These are phyloP conservation scores for Xylariaceae sp. DNA, from an alignment of 2,329 filamentous ascomycete species.

Conservation along the genomic window DNA sequence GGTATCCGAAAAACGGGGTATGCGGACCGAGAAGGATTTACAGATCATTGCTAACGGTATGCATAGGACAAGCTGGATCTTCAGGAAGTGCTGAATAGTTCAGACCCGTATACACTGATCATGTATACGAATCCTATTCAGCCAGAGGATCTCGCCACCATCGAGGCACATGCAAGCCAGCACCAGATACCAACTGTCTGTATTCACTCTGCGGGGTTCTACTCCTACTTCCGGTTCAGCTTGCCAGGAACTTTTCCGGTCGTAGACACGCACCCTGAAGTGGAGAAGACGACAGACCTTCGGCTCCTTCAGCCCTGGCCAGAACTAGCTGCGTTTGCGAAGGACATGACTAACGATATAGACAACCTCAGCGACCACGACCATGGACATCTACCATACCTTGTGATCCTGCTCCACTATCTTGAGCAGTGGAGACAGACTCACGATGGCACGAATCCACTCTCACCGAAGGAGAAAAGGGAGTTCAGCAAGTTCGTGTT, in stretches of 20 bases:
- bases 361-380: slow-evolving; percentile 68
- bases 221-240: slow-evolving; percentile 77
- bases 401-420: slow-evolving; percentile 76
- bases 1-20: slow-evolving; percentile 49
- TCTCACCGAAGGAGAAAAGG: slow-evolving; percentile 77
- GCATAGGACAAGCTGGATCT: slow-evolving; percentile 35
- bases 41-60: slow-evolving; percentile 11
- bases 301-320: slow-evolving; percentile 82
- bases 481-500: slow-evolving; percentile 71
- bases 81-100: slow-evolving; percentile 37
- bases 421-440: slow-evolving; percentile 71
- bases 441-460: slow-evolving; percentile 64
- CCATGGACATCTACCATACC: slow-evolving; percentile 87
- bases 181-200: slow-evolving; percentile 70
- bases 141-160: slow-evolving; percentile 38
- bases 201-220: slow-evolving; percentile 86
- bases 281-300: slow-evolving; percentile 77
- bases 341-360: slow-evolving; percentile 62
- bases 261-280: slow-evolving; percentile 91
- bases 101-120: slow-evolving; percentile 47
- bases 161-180: slow-evolving; percentile 45
- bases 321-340: slow-evolving; percentile 64
- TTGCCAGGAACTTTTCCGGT: slow-evolving; percentile 80
- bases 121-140: slow-evolving; percentile 49
- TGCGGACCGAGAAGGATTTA: slow-evolving; percentile 3